phyloP scores from a whole-genome alignment of 2,329 filamentous ascomycete genomes.

The Tolypocladium sp. region DNA sequence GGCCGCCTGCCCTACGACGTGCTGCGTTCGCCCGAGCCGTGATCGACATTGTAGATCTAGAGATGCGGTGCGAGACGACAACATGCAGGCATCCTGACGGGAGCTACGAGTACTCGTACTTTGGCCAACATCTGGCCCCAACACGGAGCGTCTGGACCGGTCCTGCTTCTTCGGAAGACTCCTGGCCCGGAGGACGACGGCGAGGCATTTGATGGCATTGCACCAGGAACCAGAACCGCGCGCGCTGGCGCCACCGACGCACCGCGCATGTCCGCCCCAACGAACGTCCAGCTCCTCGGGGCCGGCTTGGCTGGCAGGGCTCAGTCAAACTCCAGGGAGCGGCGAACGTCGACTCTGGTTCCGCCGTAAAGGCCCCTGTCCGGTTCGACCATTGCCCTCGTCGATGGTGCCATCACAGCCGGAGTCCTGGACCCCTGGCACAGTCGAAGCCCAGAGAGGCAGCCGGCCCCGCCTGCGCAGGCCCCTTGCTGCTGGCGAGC shows the following conservation, averaged over 20 bases:
- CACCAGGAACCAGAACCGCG: neutral
- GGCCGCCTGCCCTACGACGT: neutral
- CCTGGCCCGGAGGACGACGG: neutral
- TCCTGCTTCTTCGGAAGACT: neutral
- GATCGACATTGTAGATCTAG: neutral
- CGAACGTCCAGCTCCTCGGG: neutral
- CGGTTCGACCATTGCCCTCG: neutral
- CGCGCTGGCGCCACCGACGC: neutral
- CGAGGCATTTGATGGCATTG: neutral
- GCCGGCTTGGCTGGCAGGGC: neutral
- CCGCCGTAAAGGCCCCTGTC: neutral
- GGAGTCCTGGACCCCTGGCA: neutral
- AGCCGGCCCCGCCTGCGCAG: neutral
- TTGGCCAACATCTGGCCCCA: neutral
- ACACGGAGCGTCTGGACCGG: neutral
- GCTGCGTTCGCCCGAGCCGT: neutral
- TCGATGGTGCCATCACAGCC: neutral
- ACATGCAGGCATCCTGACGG: neutral
- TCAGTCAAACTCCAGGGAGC: neutral
- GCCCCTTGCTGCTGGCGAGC: neutral
- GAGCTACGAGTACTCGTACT: neutral
- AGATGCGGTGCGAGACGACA: neutral
- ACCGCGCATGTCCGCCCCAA: neutral
- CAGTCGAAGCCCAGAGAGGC: neutral
- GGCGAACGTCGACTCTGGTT: neutral